Percentiles rank a stretch among this genome's conserved stretches.
phyloP scores from a whole-genome alignment of 164 flowering plant species.

The Houttuynia cordata region DNA sequence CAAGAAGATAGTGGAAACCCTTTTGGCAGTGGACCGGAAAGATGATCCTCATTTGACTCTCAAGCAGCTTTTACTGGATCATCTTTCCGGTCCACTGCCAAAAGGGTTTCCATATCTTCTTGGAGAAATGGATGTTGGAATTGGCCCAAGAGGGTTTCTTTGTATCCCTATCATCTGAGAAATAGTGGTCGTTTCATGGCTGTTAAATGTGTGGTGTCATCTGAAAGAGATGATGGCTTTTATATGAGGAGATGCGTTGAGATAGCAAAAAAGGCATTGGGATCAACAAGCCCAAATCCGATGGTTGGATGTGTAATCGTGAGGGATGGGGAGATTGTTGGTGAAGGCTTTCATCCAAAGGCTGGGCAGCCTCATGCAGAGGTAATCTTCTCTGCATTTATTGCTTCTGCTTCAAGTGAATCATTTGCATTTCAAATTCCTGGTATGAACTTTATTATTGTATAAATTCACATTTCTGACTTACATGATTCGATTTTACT shows the following conservation, averaged over 20 bases:
- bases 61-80: neutral
- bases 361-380: constrained; percentile 99
- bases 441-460: neutral
- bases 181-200: neutral
- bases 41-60: too few species aligned
- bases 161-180: neutral
- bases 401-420: neutral
- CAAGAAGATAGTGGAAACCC: too few species aligned
- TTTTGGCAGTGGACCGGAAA: too few species aligned
- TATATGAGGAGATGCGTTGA: constrained; percentile 2
- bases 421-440: neutral
- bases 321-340: constrained; percentile 72
- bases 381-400: constrained; percentile 21
- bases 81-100: neutral
- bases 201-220: neutral
- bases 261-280: constrained; percentile 9
- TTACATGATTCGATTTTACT: neutral
- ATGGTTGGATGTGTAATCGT: constrained; percentile 95
- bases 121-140: neutral
- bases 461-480: too few species aligned
- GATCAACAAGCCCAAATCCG: constrained; percentile 85
- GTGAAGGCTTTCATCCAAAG: constrained; percentile 94
- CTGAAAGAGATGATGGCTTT: neutral
- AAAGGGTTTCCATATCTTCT: neutral
- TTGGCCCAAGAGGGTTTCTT: neutral